A percentile compares a stretch with the other conserved stretches of the same genome.
Conservation (phyloP, 2,329 filamentous ascomycete genomes). For the Pseudogymnoascus sp. region DNA sequence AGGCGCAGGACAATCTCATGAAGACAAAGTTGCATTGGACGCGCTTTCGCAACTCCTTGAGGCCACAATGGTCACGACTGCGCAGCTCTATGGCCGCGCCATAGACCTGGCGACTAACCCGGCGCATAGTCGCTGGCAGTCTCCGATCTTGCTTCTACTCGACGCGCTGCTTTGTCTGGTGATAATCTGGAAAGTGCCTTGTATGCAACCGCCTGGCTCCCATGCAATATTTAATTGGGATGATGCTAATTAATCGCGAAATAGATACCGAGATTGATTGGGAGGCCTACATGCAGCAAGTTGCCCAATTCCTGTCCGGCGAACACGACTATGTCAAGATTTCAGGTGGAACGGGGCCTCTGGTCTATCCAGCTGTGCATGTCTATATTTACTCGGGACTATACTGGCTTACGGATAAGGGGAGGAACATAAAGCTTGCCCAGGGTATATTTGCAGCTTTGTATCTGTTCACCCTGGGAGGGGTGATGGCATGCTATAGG, state of each 20-base stretch:
- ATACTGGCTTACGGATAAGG: constrained; percentile 68
- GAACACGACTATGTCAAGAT: constrained; percentile 85
- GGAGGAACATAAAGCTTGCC: constrained; percentile 67
- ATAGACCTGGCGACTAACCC: constrained; percentile 42
- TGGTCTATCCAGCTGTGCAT: constrained; percentile 92
- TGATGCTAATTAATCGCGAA: neutral
- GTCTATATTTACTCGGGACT: constrained; percentile 82
- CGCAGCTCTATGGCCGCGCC: constrained; percentile 15
- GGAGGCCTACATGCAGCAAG: constrained; percentile 93
- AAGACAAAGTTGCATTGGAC: constrained; percentile 1
- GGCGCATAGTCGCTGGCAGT: constrained; percentile 49
- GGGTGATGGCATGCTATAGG: constrained; percentile 79
- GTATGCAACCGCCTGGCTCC: constrained; percentile 42
- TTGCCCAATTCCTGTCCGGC: constrained; percentile 68
- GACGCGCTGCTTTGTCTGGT: constrained; percentile 65
- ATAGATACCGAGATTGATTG: constrained; percentile 97
- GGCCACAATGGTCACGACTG: neutral
- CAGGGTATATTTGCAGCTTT: constrained; percentile 75
- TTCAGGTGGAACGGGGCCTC: constrained; percentile 77
- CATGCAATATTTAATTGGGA: neutral
- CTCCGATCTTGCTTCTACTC: constrained; percentile 55
- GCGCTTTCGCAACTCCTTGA: neutral
- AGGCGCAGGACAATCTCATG: neutral
- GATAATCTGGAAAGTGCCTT: constrained; percentile 75
- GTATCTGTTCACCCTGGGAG: constrained; percentile 65